phyloP scores from a whole-genome alignment of 73 alveolate genomes.

The Blepharisma japonicum region DNA sequence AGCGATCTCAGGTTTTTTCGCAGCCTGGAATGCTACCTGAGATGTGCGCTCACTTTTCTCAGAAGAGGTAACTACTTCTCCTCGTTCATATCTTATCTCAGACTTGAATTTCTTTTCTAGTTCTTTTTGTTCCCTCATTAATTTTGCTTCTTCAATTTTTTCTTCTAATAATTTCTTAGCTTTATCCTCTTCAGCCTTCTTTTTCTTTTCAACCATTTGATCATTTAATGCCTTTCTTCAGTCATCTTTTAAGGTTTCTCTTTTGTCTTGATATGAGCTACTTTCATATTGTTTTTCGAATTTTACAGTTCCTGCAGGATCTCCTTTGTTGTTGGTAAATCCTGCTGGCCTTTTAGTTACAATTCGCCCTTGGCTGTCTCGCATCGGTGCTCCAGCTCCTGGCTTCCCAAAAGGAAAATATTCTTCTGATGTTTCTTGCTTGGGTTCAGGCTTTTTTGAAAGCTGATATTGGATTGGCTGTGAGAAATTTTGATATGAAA shows the following conservation, averaged over 20 bases:
- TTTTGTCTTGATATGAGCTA: neutral
- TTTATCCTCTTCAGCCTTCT: conserved; percentile 23
- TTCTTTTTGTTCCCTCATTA: conserved; percentile 23
- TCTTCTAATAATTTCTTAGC: neutral
- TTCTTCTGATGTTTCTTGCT: conserved; percentile 1
- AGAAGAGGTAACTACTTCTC: no score
- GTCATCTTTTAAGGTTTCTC: neutral
- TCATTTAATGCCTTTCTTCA: conserved; percentile 10
- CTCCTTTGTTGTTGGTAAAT: neutral
- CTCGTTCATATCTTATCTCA: no score
- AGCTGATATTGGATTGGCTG: no score
- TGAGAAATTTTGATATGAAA: no score
- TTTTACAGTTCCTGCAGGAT: conserved; percentile 6
- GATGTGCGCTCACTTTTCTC: no score
- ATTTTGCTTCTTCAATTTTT: conserved; percentile 16
- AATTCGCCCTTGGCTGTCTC: conserved; percentile 52
- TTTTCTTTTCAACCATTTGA: conserved; percentile 29
- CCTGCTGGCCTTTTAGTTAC: conserved; percentile 41
- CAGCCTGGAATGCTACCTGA: no score
- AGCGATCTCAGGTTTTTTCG: no score
- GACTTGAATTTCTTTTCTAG: conserved; percentile 9
- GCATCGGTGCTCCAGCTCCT: conserved; percentile 72
- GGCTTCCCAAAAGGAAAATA: conserved; percentile 66
- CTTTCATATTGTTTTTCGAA: neutral
- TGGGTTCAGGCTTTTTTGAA: neutral